Evolutionary conservation across 2,329 filamentous ascomycete genomes (phyloP).

Genomic region (Apiospora rasikravindrae): DNA sequence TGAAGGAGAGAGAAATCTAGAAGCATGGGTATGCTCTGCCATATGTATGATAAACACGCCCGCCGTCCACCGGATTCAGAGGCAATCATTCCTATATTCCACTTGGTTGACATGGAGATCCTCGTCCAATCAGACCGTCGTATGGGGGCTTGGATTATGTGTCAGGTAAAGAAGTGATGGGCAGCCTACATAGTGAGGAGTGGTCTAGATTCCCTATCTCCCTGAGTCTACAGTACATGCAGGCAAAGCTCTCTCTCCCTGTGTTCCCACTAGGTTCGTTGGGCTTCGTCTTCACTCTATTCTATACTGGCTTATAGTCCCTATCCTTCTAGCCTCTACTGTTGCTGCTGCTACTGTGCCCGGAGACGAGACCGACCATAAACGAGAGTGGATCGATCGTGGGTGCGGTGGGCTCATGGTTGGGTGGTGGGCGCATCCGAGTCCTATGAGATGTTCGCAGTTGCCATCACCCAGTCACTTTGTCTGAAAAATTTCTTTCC

Average conservation of each 20-base stretch:
- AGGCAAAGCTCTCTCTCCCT: not conserved
- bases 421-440: constrained; percentile 5
- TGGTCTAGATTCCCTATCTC: not conserved
- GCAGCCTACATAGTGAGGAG: not conserved
- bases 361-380: not conserved
- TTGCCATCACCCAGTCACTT: not conserved
- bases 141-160: not conserved
- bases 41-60: not conserved
- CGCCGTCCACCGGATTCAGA: not conserved
- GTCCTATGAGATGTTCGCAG: not conserved
- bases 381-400: constrained; percentile 12
- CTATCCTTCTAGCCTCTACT: not conserved
- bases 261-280: not conserved
- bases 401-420: constrained; percentile 7
- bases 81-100: constrained; percentile 1
- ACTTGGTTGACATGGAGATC: not conserved
- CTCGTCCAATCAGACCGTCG: not conserved
- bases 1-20: not conserved
- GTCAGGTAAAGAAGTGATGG: constrained; percentile 9
- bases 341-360: not conserved
- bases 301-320: not conserved
- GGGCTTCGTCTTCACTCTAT: not conserved
- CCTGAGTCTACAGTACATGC: not conserved
- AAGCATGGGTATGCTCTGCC: not conserved
- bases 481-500: not conserved